Percentiles rank a stretch among this genome's conserved stretches.
These are phyloP conservation scores for Myrica gale DNA, from an alignment of 306 rosid genomes.

Conservation along the genomic window DNA sequence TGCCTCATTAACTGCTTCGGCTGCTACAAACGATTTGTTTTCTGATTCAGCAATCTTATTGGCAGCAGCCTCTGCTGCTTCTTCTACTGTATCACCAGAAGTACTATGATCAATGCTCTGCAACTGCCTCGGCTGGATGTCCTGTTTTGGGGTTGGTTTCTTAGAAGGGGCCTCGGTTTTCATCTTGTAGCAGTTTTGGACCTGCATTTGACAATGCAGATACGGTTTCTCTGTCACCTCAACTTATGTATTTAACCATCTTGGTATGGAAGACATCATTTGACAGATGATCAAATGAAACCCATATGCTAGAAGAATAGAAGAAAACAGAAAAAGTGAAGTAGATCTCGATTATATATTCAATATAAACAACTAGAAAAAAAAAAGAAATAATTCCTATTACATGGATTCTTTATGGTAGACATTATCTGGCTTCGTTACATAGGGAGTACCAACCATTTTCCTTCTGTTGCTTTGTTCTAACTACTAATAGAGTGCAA, in stretches of 20 bases:
- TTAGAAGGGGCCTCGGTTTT: slow-evolving; percentile 12
- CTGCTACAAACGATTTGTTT: slow-evolving; percentile 38
- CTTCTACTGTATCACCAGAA: slow-evolving; percentile 24
- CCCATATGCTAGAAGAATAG: no score
- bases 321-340: no score
- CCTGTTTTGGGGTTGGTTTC: slow-evolving; percentile 16
- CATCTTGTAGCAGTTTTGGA: slow-evolving; percentile 37
- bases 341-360: neutral
- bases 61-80: slow-evolving; percentile 32
- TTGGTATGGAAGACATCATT: neutral
- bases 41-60: slow-evolving; percentile 45
- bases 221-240: neutral
- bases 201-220: slow-evolving; percentile 18
- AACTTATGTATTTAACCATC: neutral
- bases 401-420: neutral
- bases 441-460: neutral
- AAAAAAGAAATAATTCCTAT: neutral
- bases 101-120: neutral
- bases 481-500: neutral
- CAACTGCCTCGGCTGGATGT: slow-evolving; percentile 18
- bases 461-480: neutral
- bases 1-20: slow-evolving; percentile 41
- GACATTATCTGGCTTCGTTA: no score
- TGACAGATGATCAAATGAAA: no score
- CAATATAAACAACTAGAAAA: neutral